A percentile compares a stretch with the other conserved stretches of the same genome.
Conservation (phyloP, 352 stramenopile genomes). For the Phytopythium mirpurense region DNA sequence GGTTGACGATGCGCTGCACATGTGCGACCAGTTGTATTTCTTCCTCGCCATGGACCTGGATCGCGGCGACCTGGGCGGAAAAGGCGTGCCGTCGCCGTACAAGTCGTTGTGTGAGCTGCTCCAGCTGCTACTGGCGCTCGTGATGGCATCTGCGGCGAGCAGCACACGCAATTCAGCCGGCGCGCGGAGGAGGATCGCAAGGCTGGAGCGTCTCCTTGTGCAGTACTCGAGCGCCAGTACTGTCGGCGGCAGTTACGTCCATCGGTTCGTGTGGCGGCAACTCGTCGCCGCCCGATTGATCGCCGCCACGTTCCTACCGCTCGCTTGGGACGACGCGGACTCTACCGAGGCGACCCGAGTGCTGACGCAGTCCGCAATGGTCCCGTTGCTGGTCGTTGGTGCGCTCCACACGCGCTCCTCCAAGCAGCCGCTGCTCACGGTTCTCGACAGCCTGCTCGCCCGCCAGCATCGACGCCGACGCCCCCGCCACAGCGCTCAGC, state of each 20-base stretch:
- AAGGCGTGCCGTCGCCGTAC: slow-evolving; percentile 2
- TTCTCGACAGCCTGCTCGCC: slow-evolving; percentile 20
- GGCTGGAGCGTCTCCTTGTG: neutral
- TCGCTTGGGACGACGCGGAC: neutral
- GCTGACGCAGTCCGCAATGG: slow-evolving; percentile 1
- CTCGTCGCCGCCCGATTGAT: neutral
- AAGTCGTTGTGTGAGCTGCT: slow-evolving; percentile 30
- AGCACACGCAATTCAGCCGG: neutral
- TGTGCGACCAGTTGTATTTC: slow-evolving; percentile 52
- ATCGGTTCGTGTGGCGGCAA: neutral
- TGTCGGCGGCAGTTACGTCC: neutral
- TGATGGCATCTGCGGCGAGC: slow-evolving; percentile 12
- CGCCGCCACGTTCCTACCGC: neutral
- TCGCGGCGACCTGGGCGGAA: neutral
- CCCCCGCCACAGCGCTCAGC: neutral
- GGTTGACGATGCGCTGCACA: slow-evolving; percentile 17
- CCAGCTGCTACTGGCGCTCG: slow-evolving; percentile 25
- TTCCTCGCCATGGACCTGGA: slow-evolving; percentile 16
- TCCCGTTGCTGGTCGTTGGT: slow-evolving; percentile 22
- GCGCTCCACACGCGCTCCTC: slow-evolving; percentile 9
- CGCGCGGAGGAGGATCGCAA: neutral
- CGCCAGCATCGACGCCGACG: neutral
- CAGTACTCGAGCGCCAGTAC: neutral
- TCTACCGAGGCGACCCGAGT: neutral
- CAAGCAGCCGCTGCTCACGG: slow-evolving; percentile 4